Evolutionary conservation across 192 early-diverging fungal species (phyloP).

Genomic region (Entophlyctis luteolus): DNA sequence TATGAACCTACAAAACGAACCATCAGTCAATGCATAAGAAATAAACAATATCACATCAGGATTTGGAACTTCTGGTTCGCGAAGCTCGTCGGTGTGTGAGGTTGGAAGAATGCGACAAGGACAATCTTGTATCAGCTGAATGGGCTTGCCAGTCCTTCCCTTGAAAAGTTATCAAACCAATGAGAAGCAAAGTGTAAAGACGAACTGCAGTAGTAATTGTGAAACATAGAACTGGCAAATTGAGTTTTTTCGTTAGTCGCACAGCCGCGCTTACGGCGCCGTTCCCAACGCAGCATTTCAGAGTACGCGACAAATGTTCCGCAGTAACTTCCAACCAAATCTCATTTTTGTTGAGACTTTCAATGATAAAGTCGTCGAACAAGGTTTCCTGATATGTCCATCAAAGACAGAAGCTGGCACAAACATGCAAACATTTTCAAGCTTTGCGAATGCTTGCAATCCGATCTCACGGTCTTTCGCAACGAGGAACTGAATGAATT

Average conservation of each 20-base stretch:
- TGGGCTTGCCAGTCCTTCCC: slow-evolving; percentile 39
- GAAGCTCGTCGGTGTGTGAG: slow-evolving; percentile 52
- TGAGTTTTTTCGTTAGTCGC: slow-evolving; percentile 63
- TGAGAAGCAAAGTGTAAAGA: background rate
- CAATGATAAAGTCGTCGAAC: slow-evolving; percentile 68
- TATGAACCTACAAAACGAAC: slow-evolving; percentile 51
- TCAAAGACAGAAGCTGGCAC: background rate
- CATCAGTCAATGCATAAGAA: background rate
- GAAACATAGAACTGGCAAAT: slow-evolving; percentile 49
- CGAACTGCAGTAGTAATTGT: slow-evolving; percentile 41
- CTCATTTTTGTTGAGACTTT: slow-evolving; percentile 62
- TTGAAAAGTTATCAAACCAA: slow-evolving; percentile 18
- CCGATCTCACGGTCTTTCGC: slow-evolving; percentile 52
- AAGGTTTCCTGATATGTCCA: slow-evolving; percentile 44
- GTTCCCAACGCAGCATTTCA: slow-evolving; percentile 49
- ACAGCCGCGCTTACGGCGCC: slow-evolving; percentile 51
- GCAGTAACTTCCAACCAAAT: slow-evolving; percentile 68
- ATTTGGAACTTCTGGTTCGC: slow-evolving; percentile 43
- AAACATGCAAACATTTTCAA: slow-evolving; percentile 27
- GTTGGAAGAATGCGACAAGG: slow-evolving; percentile 52
- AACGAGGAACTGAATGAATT: slow-evolving; percentile 64
- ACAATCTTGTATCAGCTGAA: slow-evolving; percentile 56
- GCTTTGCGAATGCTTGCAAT: slow-evolving; percentile 60
- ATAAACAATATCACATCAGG: slow-evolving; percentile 6
- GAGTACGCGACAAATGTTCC: slow-evolving; percentile 62